Conservation (phyloP, 2,329 filamentous ascomycete genomes). For the Sarocladium kiliense region DNA sequence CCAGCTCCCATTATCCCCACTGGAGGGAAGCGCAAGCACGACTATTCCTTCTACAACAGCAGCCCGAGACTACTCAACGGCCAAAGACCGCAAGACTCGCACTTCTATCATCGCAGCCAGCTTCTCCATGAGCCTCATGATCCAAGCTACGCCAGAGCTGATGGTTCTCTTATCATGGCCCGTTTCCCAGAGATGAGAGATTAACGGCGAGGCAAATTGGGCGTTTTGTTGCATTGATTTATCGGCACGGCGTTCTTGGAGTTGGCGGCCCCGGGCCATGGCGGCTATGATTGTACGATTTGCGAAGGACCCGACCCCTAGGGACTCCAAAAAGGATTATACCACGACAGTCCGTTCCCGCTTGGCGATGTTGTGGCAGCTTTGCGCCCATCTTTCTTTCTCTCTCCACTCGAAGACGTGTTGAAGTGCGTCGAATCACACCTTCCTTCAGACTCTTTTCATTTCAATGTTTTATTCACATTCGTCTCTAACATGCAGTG, state of each 20-base stretch:
- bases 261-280: background rate
- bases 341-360: background rate
- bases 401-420: background rate
- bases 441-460: background rate
- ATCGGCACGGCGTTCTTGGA: background rate
- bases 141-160: conserved; percentile 1
- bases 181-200: background rate
- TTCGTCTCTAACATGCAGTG: background rate
- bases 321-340: background rate
- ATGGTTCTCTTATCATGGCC: background rate
- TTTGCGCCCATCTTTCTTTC: background rate
- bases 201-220: background rate
- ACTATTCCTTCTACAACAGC: conserved; percentile 27
- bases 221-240: background rate
- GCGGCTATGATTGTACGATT: conserved; percentile 6
- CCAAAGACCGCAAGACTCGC: conserved; percentile 29
- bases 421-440: background rate
- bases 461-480: conserved; percentile 1
- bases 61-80: conserved; percentile 29
- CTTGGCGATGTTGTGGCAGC: background rate
- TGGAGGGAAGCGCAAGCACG: conserved; percentile 33
- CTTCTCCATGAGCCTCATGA: background rate
- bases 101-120: conserved; percentile 13
- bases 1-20: conserved; percentile 20
- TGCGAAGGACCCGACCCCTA: background rate